Base-by-base conservation (phyloP, 768 basidiomycete species). In the Leccinum incarnatum region DNA sequence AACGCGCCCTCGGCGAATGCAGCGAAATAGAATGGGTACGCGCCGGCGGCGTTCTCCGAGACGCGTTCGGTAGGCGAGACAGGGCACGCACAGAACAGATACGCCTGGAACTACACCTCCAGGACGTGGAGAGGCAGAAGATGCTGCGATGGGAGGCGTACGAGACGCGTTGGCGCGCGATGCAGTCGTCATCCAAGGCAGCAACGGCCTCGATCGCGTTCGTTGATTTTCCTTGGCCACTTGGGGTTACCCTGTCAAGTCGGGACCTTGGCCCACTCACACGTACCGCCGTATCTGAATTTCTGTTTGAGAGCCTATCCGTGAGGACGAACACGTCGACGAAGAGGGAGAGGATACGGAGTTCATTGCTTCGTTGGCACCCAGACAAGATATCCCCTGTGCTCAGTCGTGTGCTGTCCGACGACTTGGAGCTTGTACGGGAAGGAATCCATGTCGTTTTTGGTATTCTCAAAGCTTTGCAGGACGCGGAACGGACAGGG, bases 351-450 rank as follows among this genome's bases (percentile, higher is more conserved):
- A 74, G 81, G 42, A 72, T 90, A 6, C 78, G 88, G 34, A 78
- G 77, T 51, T 83, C 85, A 1, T 70, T 91, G 47, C 70, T 90
- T 56, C 78, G 85, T 9, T 89, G 85, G 81, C 87, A 87, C 66
- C 86, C 87, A 1, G 86, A 88, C 68, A 88, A 87, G 73, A 74
- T 82, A 62, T 76, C 79, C 4, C 56, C 61, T 2, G 59, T 85
- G 15, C 63, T 84, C n/a, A 60, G 67, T 15, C 75, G 77, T 36
- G 78, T 83, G 8, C 69, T 70, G 1, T 73, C 75, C 2, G 75
- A 77, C n/a, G 82, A 85, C 57, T 56, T 71, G 59, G 76, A 78
- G 19, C 70, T 65, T 5, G 80, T 85, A 9, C 72, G 67, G 25
- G 75, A 77, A 51, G 85, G 82, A 1, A 74, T 85, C 8, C 75